Evolutionary conservation across 306 rosid species (phyloP).

Genomic region (Malus fusca): DNA sequence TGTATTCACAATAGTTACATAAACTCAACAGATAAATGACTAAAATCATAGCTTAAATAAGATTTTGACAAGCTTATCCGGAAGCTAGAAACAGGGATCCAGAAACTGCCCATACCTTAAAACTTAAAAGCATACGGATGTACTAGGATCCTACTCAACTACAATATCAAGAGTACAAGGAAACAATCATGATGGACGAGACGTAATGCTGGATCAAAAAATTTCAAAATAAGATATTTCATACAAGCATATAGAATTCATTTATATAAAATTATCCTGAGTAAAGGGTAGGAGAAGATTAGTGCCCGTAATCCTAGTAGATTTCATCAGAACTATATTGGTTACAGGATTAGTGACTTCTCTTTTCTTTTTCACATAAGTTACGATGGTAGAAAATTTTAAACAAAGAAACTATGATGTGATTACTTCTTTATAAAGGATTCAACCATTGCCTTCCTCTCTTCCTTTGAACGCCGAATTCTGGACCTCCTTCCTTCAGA

Average conservation of each 20-base stretch:
- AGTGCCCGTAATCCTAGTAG: background rate
- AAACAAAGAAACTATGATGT: conserved; percentile 2
- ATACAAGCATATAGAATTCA: background rate
- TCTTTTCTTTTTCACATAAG: background rate
- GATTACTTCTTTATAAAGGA: conserved; percentile 75
- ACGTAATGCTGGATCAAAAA: background rate
- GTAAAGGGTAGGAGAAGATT: background rate
- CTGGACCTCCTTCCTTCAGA: conserved; percentile 72
- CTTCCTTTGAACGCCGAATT: conserved; percentile 81
- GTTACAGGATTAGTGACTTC: background rate
- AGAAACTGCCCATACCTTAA: background rate
- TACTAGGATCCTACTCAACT: background rate
- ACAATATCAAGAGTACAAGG: background rate
- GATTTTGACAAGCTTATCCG: background rate
- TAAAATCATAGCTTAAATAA: background rate
- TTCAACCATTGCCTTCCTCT: conserved; percentile 86
- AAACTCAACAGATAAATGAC: background rate
- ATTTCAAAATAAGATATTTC: background rate
- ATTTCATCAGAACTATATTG: background rate
- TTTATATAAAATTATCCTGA: background rate
- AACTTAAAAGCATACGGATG: background rate
- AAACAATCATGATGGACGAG: background rate
- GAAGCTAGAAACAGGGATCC: background rate
- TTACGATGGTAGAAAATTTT: background rate
- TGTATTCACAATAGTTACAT: background rate